Evolutionary conservation across 257 asterid genomes (phyloP), one percentile per base, ranked within the genome.

Genomic region (Vinca minor): DNA sequence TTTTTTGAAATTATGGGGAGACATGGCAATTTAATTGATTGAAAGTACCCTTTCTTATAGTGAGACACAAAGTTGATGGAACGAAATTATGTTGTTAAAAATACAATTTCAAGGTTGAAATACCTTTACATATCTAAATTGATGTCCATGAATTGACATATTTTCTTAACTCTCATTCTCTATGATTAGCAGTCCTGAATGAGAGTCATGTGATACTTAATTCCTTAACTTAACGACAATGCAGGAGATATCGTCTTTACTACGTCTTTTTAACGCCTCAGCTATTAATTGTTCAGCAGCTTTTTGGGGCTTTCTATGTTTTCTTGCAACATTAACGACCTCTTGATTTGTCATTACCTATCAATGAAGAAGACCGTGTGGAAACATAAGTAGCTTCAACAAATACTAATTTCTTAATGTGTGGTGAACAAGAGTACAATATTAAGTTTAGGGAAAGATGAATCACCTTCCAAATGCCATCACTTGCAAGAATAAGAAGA

Each of bases 401-500:
- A 17, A n/a, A 18, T 20, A 41, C 29, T 28, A 47, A 18, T 46
- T 17, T 10, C 8, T 18, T 45, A 25, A 17, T 3, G 13, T 20
- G 23, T 46, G 9, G 41, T 44, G 39, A 53, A 36, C 49, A 31
- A 38, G 17, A 41, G 17, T 41, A 41, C 3, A 11, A 41, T 10
- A 9, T 41, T 11, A 2, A 5, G 18, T 64, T 23, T 11, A 25
- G 55, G 7, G 42, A 52, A 48, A 54, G 45, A 56, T 11, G 45
- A 70, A 54, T 67, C 54, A 78, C 83, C 83, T 78, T 78, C 83
- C 83, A 78, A 41, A 74, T 65, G 47, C 80, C 83, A 68, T 78
- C 83, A 45, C 80, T 74, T 23, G 76, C 83, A 41, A 78, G 80
- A 71, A 78, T 59, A 42, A 78, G 80, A 44, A 75, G 15, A 20